Base-by-base conservation (phyloP, 2,329 filamentous ascomycete species). In the Apiospora rasikravindrae region DNA sequence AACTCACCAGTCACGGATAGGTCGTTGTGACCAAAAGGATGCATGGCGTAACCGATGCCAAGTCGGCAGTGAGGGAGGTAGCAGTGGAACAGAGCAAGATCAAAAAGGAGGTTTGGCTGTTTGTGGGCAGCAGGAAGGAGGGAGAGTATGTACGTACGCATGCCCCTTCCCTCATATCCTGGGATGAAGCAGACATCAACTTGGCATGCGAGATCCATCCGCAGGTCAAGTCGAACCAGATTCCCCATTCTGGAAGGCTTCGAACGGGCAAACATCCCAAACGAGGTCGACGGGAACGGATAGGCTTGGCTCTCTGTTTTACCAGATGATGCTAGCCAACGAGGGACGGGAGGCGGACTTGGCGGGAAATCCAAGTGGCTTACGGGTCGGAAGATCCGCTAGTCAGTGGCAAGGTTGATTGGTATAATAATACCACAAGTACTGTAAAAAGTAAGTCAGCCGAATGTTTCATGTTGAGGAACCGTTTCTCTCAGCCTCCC, bases 211-310 rank as follows among this genome's bases (percentile, higher is more conserved):
- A 61, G 53, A 61, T 61, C 53, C 53, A 19, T 61, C 53, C 14
- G 29, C 29, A 29, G 16, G 16, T 37, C 16, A 40, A 40, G 29
- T 64, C 22, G 33, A 64, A 64, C 57, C 57, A 64, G 57, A 64
- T 14, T n/a, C 29, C 19, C 53, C 57, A 40, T 64, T 64, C 29
- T 64, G 57, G 57, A 64, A 64, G 33, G 53, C 6, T 37, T 37
- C 53, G 16, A 37, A 37, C 53, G 29, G 53, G 57, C 57, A 64
- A 64, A 64, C 29, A 40, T 13, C 57, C 57, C 57, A 64, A 64
- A 64, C 33, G 57, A 64, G 57, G 33, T 64, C 57, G 33, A 40
- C 33, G 57, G 57, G 33, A 64, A 19, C 57, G 57, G 57, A 64
- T n/a, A 22, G 57, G 3, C 33, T 64, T 64, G 22, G 33, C 33